Base-by-base conservation (phyloP, 805 yeast species). In the Priceomyces fermenticarens region DNA sequence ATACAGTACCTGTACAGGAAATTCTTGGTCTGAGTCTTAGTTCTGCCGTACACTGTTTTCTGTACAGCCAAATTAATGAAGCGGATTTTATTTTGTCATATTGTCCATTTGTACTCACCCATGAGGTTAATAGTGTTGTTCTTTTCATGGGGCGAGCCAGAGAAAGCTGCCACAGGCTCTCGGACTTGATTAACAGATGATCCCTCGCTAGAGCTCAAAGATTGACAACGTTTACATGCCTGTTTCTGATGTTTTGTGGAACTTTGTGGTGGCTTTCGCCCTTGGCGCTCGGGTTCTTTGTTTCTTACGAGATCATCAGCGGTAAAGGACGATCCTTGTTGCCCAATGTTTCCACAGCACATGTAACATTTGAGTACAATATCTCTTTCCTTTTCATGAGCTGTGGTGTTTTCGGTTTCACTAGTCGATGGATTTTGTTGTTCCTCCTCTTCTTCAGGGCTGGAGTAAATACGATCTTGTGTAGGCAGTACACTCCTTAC, bases 81-180 rank as follows among this genome's bases (percentile, higher is more conserved):
- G 25, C 7, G 25, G 8, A 20, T 5, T 20, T 20, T 8, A 20
- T 20, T 8, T 31, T n/a, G 15, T 17, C 49, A 56, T 30, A 56
- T 46, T 15, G 47, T 48, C 64, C 65, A 60, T 39, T 55, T 51
- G 40, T 57, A 59, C 40, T 59, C 63, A 7, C 66, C 65, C 61
- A 59, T 57, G 31, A 61, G 50, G 39, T 53, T 56, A 3, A 58
- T 43, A 9, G 57, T 54, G 33, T 53, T 42, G 28, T 39, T 38
- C 15, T 46, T 41, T 20, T 35, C 39, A 31, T 14, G 28, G 25
- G 36, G 36, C 16, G 37, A 27, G 12, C 15, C 29, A 16, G 37
- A 12, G 9, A 27, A 20, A 6, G 5, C 28, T 8, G 23, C n/a
- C 33, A 12, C 20, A 31, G 32, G 6, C 15, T 12, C 15, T 29